phyloP scores from a whole-genome alignment of 495 filamentous ascomycete species.

The Tuber brumale region DNA sequence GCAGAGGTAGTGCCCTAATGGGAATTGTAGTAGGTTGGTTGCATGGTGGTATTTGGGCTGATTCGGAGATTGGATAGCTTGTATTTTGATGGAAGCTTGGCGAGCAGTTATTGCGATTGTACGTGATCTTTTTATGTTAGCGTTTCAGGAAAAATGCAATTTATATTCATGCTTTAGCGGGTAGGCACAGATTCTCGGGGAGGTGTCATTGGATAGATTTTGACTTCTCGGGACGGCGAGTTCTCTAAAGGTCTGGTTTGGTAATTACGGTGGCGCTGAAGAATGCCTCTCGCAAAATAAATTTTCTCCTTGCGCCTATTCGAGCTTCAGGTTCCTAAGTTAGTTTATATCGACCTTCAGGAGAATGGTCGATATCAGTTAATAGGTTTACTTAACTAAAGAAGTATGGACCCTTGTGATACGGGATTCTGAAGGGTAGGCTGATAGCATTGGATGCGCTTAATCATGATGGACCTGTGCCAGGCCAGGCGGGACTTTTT shows the following conservation, averaged over 20 bases:
- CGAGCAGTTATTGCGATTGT: background rate
- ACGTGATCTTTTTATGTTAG: constrained; percentile 1
- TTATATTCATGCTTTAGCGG: background rate
- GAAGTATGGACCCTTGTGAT: background rate
- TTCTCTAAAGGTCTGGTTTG: background rate
- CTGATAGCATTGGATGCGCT: background rate
- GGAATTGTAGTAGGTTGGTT: background rate
- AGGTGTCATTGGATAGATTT: background rate
- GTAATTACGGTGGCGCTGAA: background rate
- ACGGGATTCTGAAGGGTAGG: background rate
- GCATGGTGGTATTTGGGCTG: background rate
- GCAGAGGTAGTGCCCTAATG: background rate
- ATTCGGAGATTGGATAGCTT: background rate
- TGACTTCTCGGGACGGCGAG: background rate
- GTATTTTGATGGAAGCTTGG: background rate
- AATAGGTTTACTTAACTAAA: background rate
- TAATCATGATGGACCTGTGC: background rate
- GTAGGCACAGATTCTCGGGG: background rate
- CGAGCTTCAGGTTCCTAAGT: background rate
- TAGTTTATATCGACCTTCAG: background rate
- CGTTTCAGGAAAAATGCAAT: background rate
- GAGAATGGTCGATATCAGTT: background rate
- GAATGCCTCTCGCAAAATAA: background rate
- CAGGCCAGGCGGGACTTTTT: background rate
- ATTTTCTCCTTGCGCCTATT: background rate